Evolutionary conservation across 2,329 filamentous ascomycete genomes (phyloP).

Genomic region (Aspergillus proliferans): DNA sequence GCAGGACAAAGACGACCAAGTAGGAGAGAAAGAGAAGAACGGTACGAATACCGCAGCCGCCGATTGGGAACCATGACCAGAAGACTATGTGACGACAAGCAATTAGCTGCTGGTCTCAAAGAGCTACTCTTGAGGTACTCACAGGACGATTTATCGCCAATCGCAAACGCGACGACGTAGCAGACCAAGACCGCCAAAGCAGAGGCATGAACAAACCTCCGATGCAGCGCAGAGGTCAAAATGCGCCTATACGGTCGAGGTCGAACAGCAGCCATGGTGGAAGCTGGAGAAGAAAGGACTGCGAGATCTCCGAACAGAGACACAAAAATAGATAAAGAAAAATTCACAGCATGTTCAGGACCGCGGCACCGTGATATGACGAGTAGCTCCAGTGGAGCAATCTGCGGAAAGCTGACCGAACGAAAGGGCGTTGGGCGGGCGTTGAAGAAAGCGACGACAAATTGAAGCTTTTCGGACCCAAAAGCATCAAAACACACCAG

Average conservation of each 20-base stretch:
- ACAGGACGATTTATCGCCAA: constrained; percentile 67
- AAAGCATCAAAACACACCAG: constrained; percentile 32
- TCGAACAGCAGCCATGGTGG: constrained; percentile 32
- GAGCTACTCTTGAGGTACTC: constrained; percentile 28
- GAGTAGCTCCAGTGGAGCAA: constrained; percentile 5
- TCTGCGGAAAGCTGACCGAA: not conserved
- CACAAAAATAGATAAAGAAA: constrained; percentile 3
- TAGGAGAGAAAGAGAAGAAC: constrained; percentile 68
- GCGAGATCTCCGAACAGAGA: constrained; percentile 17
- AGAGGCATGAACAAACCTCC: constrained; percentile 75
- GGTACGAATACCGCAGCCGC: constrained; percentile 67
- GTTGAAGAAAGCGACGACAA: constrained; percentile 13
- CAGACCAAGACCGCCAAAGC: constrained; percentile 63
- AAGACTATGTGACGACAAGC: constrained; percentile 49
- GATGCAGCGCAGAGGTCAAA: constrained; percentile 79
- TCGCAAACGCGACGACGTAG: constrained; percentile 64
- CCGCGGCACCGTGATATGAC: constrained; percentile 2
- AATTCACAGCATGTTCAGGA: constrained; percentile 18
- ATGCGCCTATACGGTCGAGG: constrained; percentile 71
- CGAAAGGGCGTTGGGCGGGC: constrained; percentile 4
- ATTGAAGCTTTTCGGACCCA: constrained; percentile 23
- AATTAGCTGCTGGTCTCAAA: not conserved
- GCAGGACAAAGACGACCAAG: constrained; percentile 73
- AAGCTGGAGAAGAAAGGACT: constrained; percentile 20
- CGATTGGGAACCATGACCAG: constrained; percentile 82